Percentiles rank a stretch among this genome's conserved stretches.
Evolutionary conservation across 495 filamentous ascomycete species (phyloP).

Genomic region (Sphaerosporella brunnea): DNA sequence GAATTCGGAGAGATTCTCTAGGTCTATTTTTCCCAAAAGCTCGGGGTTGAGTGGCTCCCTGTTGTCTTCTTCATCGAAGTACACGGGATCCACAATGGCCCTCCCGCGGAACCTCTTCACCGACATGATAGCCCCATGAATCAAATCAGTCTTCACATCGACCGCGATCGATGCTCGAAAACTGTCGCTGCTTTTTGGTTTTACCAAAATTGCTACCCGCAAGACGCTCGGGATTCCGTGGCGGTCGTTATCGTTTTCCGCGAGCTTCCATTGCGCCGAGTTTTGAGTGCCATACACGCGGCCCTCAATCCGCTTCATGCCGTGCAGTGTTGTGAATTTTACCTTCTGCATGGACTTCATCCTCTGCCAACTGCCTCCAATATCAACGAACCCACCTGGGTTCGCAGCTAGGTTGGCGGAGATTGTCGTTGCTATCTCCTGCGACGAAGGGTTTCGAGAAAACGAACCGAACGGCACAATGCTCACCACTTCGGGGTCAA

Average conservation of each 20-base stretch:
- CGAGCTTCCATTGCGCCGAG: neutral
- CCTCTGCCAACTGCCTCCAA: no score
- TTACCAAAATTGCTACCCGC: neutral
- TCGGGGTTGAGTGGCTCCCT: neutral
- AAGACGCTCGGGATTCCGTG: neutral
- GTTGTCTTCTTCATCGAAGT: neutral
- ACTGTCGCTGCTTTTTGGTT: neutral
- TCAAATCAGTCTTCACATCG: neutral
- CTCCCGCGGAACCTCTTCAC: neutral
- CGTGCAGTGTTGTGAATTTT: neutral
- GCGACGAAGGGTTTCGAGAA: neutral
- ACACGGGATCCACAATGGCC: neutral
- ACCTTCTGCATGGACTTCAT: neutral
- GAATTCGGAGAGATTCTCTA: neutral
- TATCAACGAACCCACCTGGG: neutral
- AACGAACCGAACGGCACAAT: neutral
- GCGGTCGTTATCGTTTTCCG: neutral
- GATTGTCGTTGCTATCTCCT: neutral
- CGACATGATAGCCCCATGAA: neutral
- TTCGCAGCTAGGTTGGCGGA: neutral
- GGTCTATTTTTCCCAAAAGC: neutral
- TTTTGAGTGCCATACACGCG: neutral
- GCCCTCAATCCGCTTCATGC: neutral
- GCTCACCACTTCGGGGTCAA: neutral
- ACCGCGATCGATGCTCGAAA: neutral